Percentiles rank a stretch among this genome's conserved stretches.
Evolutionary conservation across 108 stramenopile species (phyloP).

Genomic region (Cafeteria roenbergensis): DNA sequence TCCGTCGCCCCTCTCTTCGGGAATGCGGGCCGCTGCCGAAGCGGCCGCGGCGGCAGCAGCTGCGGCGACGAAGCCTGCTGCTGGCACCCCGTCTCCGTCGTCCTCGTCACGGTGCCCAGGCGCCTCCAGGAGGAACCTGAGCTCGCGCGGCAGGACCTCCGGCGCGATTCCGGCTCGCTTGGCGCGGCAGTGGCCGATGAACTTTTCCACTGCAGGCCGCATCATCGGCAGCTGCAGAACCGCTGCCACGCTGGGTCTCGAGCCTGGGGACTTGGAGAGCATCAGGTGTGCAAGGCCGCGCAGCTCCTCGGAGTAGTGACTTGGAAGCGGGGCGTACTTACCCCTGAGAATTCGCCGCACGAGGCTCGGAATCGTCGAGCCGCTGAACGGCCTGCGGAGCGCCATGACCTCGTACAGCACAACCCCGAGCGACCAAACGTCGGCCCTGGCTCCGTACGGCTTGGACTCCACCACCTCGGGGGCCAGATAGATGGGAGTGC

Average conservation of each 20-base stretch:
- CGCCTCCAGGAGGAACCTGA: no score
- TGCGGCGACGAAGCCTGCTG: no score
- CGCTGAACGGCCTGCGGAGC: slow-evolving; percentile 25
- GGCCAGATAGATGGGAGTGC: slow-evolving; percentile 34
- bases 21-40: no score
- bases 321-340: slow-evolving; percentile 13
- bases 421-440: slow-evolving; percentile 37
- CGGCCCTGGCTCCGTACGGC: slow-evolving; percentile 30
- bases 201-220: not conserved
- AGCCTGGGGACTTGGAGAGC: not conserved
- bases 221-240: slow-evolving; percentile 8
- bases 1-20: no score
- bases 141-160: no score
- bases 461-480: slow-evolving; percentile 36
- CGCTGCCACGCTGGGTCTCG: not conserved
- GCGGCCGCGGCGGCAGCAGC: no score
- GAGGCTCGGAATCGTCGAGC: slow-evolving; percentile 8
- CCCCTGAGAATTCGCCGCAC: slow-evolving; percentile 35
- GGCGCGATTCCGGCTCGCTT: no score
- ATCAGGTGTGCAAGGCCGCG: slow-evolving; percentile 4
- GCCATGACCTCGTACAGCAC: slow-evolving; percentile 34
- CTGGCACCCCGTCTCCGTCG: no score
- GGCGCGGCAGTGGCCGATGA: not conserved
- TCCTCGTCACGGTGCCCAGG: no score
- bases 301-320: not conserved